Percentiles rank a stretch among this genome's conserved stretches.
These are phyloP conservation scores for Flaveria ramosissima DNA, from an alignment of 129 eudicot species.

Conservation along the genomic window DNA sequence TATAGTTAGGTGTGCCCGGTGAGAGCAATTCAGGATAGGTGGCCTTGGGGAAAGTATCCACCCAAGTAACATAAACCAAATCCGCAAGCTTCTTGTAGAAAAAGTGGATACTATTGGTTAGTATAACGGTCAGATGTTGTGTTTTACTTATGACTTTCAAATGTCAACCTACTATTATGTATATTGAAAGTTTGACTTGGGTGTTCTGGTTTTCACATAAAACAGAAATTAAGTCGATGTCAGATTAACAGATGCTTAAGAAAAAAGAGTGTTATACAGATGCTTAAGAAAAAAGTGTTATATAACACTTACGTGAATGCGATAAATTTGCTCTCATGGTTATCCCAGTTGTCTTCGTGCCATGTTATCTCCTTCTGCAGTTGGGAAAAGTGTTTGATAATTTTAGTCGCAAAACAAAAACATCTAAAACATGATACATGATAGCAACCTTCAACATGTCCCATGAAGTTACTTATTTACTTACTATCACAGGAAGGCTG, in stretches of 20 bases:
- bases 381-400: slow-evolving; percentile 10
- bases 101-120: neutral
- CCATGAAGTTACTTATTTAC: neutral
- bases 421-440: slow-evolving; percentile 4
- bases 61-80: too few species aligned
- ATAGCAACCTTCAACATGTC: slow-evolving; percentile 9
- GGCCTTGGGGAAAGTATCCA: neutral
- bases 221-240: neutral
- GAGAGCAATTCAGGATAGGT: neutral
- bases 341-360: slow-evolving; percentile 96
- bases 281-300: neutral
- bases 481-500: neutral
- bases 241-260: neutral
- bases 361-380: slow-evolving; percentile 89
- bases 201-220: neutral
- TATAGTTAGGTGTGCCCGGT: too few species aligned
- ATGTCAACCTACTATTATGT: slow-evolving; percentile 3
- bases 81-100: too few species aligned
- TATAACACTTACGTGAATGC: slow-evolving; percentile 79
- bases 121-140: neutral
- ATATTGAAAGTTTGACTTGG: neutral
- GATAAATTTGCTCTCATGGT: slow-evolving; percentile 81
- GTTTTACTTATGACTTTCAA: neutral
- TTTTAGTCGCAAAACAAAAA: neutral
- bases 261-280: neutral